phyloP scores from a whole-genome alignment of 805 yeast species.

The Candida orba region DNA sequence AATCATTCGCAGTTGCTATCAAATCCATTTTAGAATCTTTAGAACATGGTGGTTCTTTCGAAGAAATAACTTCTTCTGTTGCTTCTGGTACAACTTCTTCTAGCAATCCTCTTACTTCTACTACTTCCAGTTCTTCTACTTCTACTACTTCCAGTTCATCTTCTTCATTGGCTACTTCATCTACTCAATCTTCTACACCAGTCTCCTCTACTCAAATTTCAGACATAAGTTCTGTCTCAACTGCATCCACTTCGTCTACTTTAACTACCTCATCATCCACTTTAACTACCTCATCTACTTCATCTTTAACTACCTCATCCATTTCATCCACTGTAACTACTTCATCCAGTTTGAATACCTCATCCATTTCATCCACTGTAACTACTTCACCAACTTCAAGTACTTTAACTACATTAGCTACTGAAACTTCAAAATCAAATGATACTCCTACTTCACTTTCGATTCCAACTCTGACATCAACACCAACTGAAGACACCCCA shows the following conservation, averaged over 20 bases:
- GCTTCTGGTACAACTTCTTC: conserved; percentile 5
- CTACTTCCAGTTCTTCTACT: conserved; percentile 1
- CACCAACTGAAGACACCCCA: background rate
- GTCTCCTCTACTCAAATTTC: conserved; percentile 5
- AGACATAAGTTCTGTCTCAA: too few relatives aligned
- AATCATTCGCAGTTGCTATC: conserved; percentile 35
- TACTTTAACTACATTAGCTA: background rate
- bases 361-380: background rate
- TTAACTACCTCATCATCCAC: background rate
- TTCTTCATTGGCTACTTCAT: conserved; percentile 6
- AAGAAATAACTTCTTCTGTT: too few relatives aligned
- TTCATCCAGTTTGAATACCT: conserved; percentile 5
- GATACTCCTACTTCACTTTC: background rate
- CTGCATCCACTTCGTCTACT: background rate
- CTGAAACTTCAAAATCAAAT: background rate
- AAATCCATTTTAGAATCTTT: conserved; percentile 32
- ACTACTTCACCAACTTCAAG: background rate
- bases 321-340: conserved; percentile 6
- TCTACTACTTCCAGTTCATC: conserved; percentile 1
- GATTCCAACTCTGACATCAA: background rate
- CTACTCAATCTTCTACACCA: conserved; percentile 3
- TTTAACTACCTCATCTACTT: background rate
- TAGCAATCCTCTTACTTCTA: conserved; percentile 2
- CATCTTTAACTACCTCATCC: background rate
- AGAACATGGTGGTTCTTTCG: background rate